Evolutionary conservation across 2,329 filamentous ascomycete genomes (phyloP).

Genomic region (Colletotrichum sp.): DNA sequence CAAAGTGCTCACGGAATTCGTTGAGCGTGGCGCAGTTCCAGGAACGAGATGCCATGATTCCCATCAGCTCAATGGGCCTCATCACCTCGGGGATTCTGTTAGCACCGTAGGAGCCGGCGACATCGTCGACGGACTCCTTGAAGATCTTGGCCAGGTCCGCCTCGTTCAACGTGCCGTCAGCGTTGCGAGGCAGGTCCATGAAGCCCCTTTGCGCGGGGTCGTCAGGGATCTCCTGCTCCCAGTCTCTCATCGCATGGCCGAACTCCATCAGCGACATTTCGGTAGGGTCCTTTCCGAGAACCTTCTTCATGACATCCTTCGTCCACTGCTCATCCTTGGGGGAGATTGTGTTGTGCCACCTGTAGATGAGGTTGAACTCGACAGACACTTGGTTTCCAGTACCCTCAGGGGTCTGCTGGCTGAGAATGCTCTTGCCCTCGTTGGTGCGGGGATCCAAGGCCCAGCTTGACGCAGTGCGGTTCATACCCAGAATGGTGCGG

Average conservation of each 20-base stretch:
- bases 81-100: slow-evolving; percentile 61
- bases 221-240: slow-evolving; percentile 43
- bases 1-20: slow-evolving; percentile 67
- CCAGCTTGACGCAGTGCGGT: slow-evolving; percentile 39
- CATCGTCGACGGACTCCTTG: slow-evolving; percentile 57
- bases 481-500: slow-evolving; percentile 47
- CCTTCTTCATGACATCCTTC: slow-evolving; percentile 25
- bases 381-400: slow-evolving; percentile 37
- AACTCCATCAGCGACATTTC: background rate
- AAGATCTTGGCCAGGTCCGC: slow-evolving; percentile 61
- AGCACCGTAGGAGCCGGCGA: slow-evolving; percentile 47
- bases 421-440: slow-evolving; percentile 26
- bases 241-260: slow-evolving; percentile 21
- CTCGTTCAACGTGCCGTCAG: slow-evolving; percentile 55
- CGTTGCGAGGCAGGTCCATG: slow-evolving; percentile 50
- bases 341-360: slow-evolving; percentile 35
- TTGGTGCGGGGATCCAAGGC: slow-evolving; percentile 54
- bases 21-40: slow-evolving; percentile 66
- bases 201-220: slow-evolving; percentile 60
- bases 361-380: slow-evolving; percentile 39
- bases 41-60: slow-evolving; percentile 60
- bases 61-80: slow-evolving; percentile 61
- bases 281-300: slow-evolving; percentile 9
- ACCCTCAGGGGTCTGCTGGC: slow-evolving; percentile 32
- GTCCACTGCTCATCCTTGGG: slow-evolving; percentile 34